phyloP scores from a whole-genome alignment of 768 basidiomycete species.

The Obba rivulosa region DNA sequence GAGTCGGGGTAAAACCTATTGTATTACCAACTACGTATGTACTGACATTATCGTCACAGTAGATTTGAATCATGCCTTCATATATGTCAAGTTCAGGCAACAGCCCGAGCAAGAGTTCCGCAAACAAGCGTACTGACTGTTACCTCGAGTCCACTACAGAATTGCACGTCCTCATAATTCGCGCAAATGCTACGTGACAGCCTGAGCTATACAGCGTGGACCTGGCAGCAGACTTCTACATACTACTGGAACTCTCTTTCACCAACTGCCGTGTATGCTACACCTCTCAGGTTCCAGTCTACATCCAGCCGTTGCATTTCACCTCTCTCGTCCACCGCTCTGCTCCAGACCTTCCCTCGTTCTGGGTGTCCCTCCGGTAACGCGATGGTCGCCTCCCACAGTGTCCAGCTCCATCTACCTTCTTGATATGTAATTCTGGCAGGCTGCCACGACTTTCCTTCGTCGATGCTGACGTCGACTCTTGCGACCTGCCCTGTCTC shows the following conservation, averaged over 20 bases:
- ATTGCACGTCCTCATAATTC: no score
- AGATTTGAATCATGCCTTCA: no score
- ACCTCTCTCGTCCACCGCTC: conserved; percentile 48
- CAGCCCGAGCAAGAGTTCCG: no score
- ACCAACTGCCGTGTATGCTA: conserved; percentile 37
- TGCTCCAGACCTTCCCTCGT: conserved; percentile 31
- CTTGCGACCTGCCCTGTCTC: conserved; percentile 7
- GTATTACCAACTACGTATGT: no score
- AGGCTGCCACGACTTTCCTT: conserved; percentile 11
- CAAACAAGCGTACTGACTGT: no score
- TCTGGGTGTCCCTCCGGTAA: conserved; percentile 13
- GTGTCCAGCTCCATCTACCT: conserved; percentile 69
- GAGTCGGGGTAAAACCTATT: no score
- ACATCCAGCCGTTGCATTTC: conserved; percentile 41
- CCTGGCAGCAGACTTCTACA: no score
- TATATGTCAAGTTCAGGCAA: no score
- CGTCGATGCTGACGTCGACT: conserved; percentile 13
- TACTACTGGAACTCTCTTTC: conserved; percentile 10
- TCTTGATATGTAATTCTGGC: conserved; percentile 15
- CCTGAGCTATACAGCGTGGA: no score
- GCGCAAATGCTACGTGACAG: no score
- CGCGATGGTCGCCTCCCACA: conserved; percentile 55
- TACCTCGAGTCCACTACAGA: no score
- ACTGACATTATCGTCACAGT: no score
- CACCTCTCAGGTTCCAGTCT: conserved; percentile 64